Evolutionary conservation across 345 rosid genomes (phyloP), one percentile per base, ranked within the genome.

Genomic region (Eutrema yunnanense): DNA sequence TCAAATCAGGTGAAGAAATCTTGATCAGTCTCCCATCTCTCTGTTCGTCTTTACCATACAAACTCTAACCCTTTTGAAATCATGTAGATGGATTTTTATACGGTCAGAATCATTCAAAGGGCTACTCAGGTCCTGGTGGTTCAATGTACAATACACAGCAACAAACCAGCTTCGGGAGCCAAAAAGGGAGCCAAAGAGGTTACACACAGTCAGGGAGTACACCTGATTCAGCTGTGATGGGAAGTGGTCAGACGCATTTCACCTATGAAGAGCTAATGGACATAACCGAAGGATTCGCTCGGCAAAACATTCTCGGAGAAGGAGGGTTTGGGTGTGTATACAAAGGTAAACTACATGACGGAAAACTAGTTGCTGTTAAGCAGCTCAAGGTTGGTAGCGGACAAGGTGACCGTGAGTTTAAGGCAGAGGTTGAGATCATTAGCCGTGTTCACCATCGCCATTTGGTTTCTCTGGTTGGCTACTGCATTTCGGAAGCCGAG

Each of bases 341-440:
- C 65, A 83, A 86, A 80, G 99, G 97, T 62, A 65, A 61, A 67
- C 16, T 80, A 50, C 60, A 80, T 0, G 89, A 86, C 26, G 92
- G 97, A 13, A 88, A 61, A 63, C 33, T 65, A 27, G 96, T 92
- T 19, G 98, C 98, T 1, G 92, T 96, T 16, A 96, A 96, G 81
- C 99, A 96, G 79, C 93, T 96, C 69, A 96, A 87, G 82, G 85
- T 80, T 2, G 99, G 96, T 26, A 84, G 99, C n/a, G 96, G 98
- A 56, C 98, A 95, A 80, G 99, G 99, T 19, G 99, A 95, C 10
- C 84, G 97, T 47, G 99, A 95, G 75, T 93, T 93, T 61, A 89
- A 86, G 55, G 97, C 97, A 9, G 98, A 93, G 79, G 95, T 93
- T 41, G 98, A 95, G 81, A 95, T 90, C 62, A 95, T 95, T 58